A percentile compares a stretch with the other conserved stretches of the same genome.
Conservation (phyloP, 257 asterid genomes). For the Solanum chmielewskii region DNA sequence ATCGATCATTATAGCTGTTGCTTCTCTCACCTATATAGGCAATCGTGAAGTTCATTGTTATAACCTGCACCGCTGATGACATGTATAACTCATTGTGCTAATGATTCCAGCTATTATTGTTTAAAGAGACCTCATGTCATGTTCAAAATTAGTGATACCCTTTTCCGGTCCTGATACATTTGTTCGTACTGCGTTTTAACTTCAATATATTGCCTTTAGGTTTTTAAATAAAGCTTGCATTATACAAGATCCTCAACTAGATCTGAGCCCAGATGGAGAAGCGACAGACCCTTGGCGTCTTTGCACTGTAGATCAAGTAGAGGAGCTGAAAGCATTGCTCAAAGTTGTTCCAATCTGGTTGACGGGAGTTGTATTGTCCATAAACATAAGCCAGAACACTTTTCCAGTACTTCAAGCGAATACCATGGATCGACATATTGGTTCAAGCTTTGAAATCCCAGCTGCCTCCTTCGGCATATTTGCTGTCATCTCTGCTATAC, state of each 20-base stretch:
- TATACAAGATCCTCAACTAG: slow-evolving; percentile 26
- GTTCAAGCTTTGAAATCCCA: slow-evolving; percentile 46
- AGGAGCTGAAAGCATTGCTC: slow-evolving; percentile 56
- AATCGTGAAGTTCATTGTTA: neutral
- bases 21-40: neutral
- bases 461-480: slow-evolving; percentile 58
- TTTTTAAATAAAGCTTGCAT: slow-evolving; percentile 67
- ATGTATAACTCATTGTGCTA: neutral
- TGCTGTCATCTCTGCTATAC: slow-evolving; percentile 15
- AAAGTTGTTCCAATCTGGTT: slow-evolving; percentile 62
- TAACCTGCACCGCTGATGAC: neutral
- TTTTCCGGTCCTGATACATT: neutral
- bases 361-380: slow-evolving; percentile 42
- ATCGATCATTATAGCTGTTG: neutral
- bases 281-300: slow-evolving; percentile 41
- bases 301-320: slow-evolving; percentile 68
- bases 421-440: slow-evolving; percentile 40
- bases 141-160: neutral
- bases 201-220: slow-evolving; percentile 18
- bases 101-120: neutral
- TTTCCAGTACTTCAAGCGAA: slow-evolving; percentile 58
- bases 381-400: slow-evolving; percentile 32
- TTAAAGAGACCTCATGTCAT: neutral
- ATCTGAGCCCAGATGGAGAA: slow-evolving; percentile 22
- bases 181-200: neutral